phyloP scores from a whole-genome alignment of 306 rosid genomes.

The Vachellia collinsii region DNA sequence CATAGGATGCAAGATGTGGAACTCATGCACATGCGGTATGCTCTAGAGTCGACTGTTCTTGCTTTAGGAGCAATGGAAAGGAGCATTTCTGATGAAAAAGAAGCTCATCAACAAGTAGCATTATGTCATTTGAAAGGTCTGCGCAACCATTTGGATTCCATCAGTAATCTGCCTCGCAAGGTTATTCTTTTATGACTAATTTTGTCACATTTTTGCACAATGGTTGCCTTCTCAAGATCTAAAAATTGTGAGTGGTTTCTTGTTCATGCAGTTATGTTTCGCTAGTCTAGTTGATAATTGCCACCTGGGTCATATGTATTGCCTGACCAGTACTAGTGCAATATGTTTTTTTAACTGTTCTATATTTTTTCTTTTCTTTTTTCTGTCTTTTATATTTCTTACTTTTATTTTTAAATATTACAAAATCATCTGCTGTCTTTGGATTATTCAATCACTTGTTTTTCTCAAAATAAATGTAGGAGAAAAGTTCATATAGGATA shows the following conservation, averaged over 20 bases:
- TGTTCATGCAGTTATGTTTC: constrained; percentile 31
- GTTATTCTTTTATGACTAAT: constrained; percentile 48
- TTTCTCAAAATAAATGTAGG: constrained; percentile 13
- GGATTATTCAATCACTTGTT: constrained; percentile 16
- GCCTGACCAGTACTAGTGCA: constrained; percentile 9
- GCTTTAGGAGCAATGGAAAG: constrained; percentile 88
- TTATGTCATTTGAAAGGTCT: constrained; percentile 76
- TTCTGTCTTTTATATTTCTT: constrained; percentile 13
- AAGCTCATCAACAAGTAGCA: constrained; percentile 56
- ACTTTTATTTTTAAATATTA: constrained; percentile 8
- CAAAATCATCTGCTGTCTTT: constrained; percentile 11
- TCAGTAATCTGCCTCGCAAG: constrained; percentile 85
- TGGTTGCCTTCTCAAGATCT: constrained; percentile 41
- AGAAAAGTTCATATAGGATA: constrained; percentile 29
- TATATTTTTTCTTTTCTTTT: background rate
- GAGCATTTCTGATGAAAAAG: constrained; percentile 54
- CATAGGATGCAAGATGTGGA: constrained; percentile 91
- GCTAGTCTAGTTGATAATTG: constrained; percentile 21
- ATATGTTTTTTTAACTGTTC: constrained; percentile 22
- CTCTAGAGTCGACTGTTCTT: constrained; percentile 83
- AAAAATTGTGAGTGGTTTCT: constrained; percentile 31
- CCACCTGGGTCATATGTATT: constrained; percentile 1
- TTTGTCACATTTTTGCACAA: constrained; percentile 31
- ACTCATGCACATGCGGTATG: constrained; percentile 98
- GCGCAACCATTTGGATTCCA: constrained; percentile 85